Conservation (phyloP, 2,329 filamentous ascomycete genomes). For the Sporothrix protearum region DNA sequence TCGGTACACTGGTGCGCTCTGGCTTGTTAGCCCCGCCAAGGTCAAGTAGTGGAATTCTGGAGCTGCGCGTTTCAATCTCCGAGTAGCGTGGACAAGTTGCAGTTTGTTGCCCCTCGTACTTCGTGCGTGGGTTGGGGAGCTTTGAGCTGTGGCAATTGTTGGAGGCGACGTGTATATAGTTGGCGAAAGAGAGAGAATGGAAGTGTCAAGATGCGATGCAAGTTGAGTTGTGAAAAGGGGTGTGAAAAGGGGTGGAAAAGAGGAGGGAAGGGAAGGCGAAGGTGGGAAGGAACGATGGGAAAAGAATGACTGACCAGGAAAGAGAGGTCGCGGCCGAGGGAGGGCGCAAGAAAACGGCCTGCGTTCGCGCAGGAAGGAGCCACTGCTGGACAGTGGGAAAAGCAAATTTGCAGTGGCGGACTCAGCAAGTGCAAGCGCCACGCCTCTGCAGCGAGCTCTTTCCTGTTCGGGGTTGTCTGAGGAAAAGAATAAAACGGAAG, state of each 20-base stretch:
- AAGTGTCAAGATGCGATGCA: neutral
- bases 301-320: neutral
- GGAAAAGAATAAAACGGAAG: neutral
- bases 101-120: conserved; percentile 1
- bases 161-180: neutral
- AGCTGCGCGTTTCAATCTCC: conserved; percentile 18
- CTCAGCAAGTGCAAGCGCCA: conserved; percentile 1
- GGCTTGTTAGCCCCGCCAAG: conserved; percentile 26
- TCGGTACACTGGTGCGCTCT: conserved; percentile 1
- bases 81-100: neutral
- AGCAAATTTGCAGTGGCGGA: conserved; percentile 16
- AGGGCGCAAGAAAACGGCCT: neutral
- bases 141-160: neutral
- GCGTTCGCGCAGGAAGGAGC: conserved; percentile 13
- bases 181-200: neutral
- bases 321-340: neutral
- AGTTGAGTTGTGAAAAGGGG: neutral
- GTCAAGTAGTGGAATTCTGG: conserved; percentile 19
- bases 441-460: conserved; percentile 8
- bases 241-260: neutral
- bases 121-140: neutral
- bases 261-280: neutral
- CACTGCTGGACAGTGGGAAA: neutral
- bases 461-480: neutral
- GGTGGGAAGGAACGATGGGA: neutral